Conservation (phyloP, 148 eudicot species). For the Vaccinium darrowii region DNA sequence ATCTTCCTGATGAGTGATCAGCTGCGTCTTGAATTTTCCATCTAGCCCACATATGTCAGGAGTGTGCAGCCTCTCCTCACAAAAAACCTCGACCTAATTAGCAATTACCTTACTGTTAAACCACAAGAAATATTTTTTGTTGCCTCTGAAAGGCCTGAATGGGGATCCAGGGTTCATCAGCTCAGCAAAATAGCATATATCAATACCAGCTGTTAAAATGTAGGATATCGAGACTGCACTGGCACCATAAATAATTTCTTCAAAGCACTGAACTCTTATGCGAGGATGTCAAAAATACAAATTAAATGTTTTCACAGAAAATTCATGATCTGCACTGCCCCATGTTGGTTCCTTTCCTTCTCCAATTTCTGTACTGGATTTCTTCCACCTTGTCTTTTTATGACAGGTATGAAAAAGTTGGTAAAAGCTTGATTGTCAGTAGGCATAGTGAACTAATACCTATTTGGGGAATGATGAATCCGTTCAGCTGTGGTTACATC, state of each 20-base stretch:
- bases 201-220: not conserved
- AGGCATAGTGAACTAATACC: not conserved
- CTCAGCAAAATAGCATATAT: not conserved
- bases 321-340: not conserved
- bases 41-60: not conserved
- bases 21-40: not conserved
- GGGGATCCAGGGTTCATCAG: not conserved
- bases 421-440: not conserved
- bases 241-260: not conserved
- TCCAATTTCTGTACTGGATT: not conserved
- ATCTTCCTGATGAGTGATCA: not conserved
- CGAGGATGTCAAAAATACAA: not conserved
- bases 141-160: not conserved
- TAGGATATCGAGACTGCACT: not conserved
- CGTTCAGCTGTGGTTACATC: not conserved
- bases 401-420: not conserved
- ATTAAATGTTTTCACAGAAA: not conserved
- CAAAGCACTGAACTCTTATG: not conserved
- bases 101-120: too few species aligned
- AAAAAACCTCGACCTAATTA: not conserved
- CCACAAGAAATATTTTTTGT: not conserved
- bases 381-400: not conserved
- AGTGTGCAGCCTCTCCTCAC: not conserved
- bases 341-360: not conserved
- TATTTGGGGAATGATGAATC: not conserved